Base-by-base conservation (phyloP, 495 filamentous ascomycete species). In the Massariosphaeria phaeospora region DNA sequence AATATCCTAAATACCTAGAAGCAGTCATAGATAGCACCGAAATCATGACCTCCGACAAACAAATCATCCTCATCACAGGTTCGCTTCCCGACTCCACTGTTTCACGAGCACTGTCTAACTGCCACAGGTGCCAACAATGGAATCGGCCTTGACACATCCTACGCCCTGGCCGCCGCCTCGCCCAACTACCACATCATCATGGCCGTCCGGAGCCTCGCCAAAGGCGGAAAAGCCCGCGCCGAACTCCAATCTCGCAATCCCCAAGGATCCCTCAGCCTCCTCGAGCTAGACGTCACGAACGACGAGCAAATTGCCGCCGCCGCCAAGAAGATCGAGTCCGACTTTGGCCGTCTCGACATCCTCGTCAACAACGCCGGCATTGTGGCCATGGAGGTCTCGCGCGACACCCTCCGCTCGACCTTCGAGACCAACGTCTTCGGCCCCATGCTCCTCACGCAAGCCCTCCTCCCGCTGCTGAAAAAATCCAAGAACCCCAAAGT, bases 371-470 rank as follows among this genome's bases (percentile, higher is more conserved):
- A 64, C 53, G 65, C 66, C 23, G 57, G 52, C 9, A 55, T 59
- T 2, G 17, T 21, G 38, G 18, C 8, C 15, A 20, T 40, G 38
- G 38, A 6, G 15, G 46, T 3, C 30, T 27, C 11, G 10, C 56
- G 57, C 25, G 48, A 48, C 0, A 46, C 31, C 3, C 44, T 67
- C 11, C 46, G 56, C 31, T 29, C 10, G 6, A 35, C 25, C n/a
- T 53, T 72, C 12, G 61, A 68, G 11, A 67, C 64, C n/a, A 73
- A 73, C 44, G 66, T 68, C 43, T 61, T 62, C 27, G 68, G 69
- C 21, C 54, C 69, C 1, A 57, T 57, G 2, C 17, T 70, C 9
- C 49, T 73, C 0, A 56, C 68, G 1, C 23, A 58, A 18, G 58
- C 62, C 1, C 65, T 71, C 21, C 18, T 31, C 2, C 61, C 67